Evolutionary conservation across 2,329 filamentous ascomycete species (phyloP), one percentile per base, ranked within the genome.

Genomic region (Exophiala mesophila): DNA sequence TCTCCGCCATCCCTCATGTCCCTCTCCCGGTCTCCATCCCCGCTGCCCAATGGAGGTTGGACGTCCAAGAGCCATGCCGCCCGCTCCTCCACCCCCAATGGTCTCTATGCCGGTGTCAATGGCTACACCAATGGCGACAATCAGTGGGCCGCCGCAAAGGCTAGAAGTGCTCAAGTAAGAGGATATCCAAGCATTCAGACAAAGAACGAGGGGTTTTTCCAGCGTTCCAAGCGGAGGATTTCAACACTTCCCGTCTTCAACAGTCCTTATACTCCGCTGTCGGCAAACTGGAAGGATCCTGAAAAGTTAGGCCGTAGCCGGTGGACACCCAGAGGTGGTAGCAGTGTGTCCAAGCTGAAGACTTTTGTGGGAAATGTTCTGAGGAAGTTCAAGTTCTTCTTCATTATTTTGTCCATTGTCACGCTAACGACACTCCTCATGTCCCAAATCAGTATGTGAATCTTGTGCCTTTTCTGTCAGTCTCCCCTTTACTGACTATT

Each of bases 161-260:
- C 83, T 54, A 84, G 83, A 60, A 88, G 80, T 59, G 77, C 82
- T 41, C 80, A 82, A 45, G 76, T 85, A 46, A 79, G 81, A 60
- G 79, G 83, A 45, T 88, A 88, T 60, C 81, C 86, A 6, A 84
- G 83, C 28, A 92, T 88, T 65, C 81, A 81, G 49, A 88, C 83
- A 7, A 80, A 84, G 57, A 88, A 88, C 59, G 82, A 86, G 57
- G 86, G 88, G 43, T 94, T 94, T 73, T 90, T 96, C 64, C 82
- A 80, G 44, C 80, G 86, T 52, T 86, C 94, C 63, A 86, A 87
- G 68, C 82, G 86, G 53, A 82, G 77, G 52, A 74, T 96, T 56
- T 92, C 79, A 55, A 87, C 81, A 51, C 68, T 96, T 45, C 88
- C 89, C 5, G 76, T 77, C 17, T 90, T 92, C 62, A 75, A 78